Evolutionary conservation across 441 rosid genomes (phyloP).

Genomic region (Aleurites moluccanus): DNA sequence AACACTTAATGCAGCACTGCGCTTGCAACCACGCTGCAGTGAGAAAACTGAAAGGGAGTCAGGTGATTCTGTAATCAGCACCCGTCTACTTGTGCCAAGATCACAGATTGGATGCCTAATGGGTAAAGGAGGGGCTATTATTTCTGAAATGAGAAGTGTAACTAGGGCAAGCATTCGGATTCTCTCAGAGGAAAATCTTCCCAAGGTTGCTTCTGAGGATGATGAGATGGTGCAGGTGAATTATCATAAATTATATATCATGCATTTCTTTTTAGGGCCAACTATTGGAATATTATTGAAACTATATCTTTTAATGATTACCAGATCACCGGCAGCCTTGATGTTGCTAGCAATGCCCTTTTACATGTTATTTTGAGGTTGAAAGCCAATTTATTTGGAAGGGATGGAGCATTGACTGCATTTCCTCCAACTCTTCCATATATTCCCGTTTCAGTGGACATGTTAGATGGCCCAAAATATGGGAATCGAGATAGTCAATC

Average conservation of each 20-base stretch:
- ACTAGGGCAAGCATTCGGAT: constrained; percentile 93
- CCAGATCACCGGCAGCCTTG: constrained; percentile 92
- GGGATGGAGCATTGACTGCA: constrained; percentile 78
- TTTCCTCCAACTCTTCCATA: constrained; percentile 79
- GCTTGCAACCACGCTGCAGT: constrained; percentile 92
- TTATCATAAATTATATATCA: neutral
- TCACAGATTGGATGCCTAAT: constrained; percentile 96
- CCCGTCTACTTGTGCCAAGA: constrained; percentile 91
- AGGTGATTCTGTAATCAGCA: constrained; percentile 74
- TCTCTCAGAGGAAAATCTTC: constrained; percentile 81
- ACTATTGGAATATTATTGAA: neutral
- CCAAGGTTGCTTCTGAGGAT: constrained; percentile 83
- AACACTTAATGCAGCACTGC: constrained; percentile 79
- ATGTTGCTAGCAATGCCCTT: constrained; percentile 93
- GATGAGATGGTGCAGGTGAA: constrained; percentile 99
- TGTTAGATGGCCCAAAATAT: constrained; percentile 46
- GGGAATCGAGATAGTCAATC: constrained; percentile 76
- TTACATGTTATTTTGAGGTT: constrained; percentile 71
- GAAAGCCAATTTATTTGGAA: constrained; percentile 86
- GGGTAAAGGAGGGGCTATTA: constrained; percentile 96
- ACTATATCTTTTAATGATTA: constrained; percentile 25
- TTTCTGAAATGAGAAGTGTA: constrained; percentile 83
- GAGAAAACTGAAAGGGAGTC: constrained; percentile 95
- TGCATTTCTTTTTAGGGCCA: neutral
- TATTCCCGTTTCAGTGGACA: constrained; percentile 70